These are phyloP conservation scores for Fusarium pilosicola DNA, from an alignment of 2,329 filamentous ascomycete species.

Conservation along the genomic window DNA sequence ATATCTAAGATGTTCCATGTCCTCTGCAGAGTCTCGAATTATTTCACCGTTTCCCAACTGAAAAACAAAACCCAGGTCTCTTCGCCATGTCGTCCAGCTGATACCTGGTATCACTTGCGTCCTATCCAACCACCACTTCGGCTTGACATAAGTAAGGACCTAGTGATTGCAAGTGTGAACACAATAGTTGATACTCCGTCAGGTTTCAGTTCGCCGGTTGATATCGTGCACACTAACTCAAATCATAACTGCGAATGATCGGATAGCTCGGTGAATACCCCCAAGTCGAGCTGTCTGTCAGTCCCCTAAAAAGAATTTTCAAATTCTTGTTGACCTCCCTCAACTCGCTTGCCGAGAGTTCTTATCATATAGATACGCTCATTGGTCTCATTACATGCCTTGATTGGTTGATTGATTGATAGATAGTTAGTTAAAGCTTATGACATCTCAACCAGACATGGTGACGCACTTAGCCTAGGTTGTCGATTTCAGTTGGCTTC, in stretches of 20 bases:
- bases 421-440: too few relatives aligned
- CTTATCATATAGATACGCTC: too few relatives aligned
- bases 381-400: too few relatives aligned
- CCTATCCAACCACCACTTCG: too few relatives aligned
- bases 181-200: neutral
- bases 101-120: neutral
- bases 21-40: too few relatives aligned
- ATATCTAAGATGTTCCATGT: accelerated
- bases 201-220: neutral
- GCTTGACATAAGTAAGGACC: neutral
- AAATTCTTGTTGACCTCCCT: neutral
- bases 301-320: neutral
- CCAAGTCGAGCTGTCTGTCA: neutral
- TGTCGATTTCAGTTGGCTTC: neutral
- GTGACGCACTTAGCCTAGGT: too few relatives aligned
- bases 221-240: neutral
- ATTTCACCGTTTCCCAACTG: neutral
- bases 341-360: too few relatives aligned
- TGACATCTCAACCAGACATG: too few relatives aligned
- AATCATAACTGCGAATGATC: neutral
- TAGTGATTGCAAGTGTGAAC: neutral
- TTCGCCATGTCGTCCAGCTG: too few relatives aligned
- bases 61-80: neutral
- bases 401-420: too few relatives aligned
- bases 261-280: neutral